A percentile compares a stretch with the other conserved stretches of the same genome.
Conservation (phyloP, 2,329 filamentous ascomycete genomes). For the Fusarium luffae region DNA sequence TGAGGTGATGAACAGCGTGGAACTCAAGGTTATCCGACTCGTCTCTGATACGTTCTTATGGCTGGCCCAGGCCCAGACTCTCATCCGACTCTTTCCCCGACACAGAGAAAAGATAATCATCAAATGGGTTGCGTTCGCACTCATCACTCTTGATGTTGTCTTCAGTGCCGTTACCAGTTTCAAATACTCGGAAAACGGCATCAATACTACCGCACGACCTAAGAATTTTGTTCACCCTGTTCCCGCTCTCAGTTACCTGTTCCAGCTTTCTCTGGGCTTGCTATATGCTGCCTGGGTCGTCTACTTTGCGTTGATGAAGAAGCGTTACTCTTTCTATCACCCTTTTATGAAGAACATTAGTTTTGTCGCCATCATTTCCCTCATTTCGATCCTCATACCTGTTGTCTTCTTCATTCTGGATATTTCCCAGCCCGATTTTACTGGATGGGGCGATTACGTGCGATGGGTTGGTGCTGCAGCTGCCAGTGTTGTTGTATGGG, state of each 20-base stretch:
- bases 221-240: constrained; percentile 88
- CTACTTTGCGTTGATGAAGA: constrained; percentile 92
- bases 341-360: constrained; percentile 90
- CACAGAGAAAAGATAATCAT: constrained; percentile 98
- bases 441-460: constrained; percentile 94
- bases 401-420: constrained; percentile 95
- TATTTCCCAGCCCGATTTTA: constrained; percentile 84
- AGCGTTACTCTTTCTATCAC: constrained; percentile 90
- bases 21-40: constrained; percentile 89
- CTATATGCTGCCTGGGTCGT: constrained; percentile 94
- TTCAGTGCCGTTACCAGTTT: constrained; percentile 96
- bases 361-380: constrained; percentile 80
- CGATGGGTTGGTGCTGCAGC: constrained; percentile 96
- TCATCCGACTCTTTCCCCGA: constrained; percentile 94
- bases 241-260: constrained; percentile 89
- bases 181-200: constrained; percentile 62
- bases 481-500: constrained; percentile 96
- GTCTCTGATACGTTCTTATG: constrained; percentile 97
- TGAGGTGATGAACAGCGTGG: constrained; percentile 82
- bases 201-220: constrained; percentile 68
- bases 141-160: constrained; percentile 89
- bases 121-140: constrained; percentile 96
- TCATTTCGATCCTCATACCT: constrained; percentile 85
- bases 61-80: constrained; percentile 95
- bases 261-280: constrained; percentile 85